Evolutionary conservation across 176 grass and related monocot genomes (phyloP), one percentile per base, ranked within the genome.

Genomic region (Musa schizocarpa): DNA sequence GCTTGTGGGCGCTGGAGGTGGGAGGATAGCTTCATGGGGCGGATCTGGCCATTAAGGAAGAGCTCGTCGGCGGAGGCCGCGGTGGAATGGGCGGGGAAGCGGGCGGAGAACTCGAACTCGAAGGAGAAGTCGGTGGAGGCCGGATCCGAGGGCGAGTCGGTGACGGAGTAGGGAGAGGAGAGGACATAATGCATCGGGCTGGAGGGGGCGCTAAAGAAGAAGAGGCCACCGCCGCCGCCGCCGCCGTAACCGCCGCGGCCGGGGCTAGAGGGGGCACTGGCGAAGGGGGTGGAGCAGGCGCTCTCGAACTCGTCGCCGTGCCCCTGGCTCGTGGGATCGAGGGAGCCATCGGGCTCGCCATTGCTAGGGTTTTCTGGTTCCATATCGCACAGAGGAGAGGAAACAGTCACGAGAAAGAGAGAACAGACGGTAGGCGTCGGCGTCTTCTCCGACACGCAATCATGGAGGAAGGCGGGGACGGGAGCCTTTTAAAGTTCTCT

Each of bases 61-160:
- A 79, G 77, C 68, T 79, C 77, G 12, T 79, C 77, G 67, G 77
- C 77, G 16, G 77, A 61, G 16, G 67, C 77, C 13, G 56, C 74
- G 9, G 77, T 43, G 14, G 77, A 79, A 22, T 17, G 48, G 5
- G 68, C 24, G 21, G 65, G 77, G 66, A 79, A 79, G 27, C 77
- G 77, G n/a, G 77, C 77, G n/a, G 77, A 79, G 77, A 79, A 79
- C 68, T 79, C 77, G 68, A 79, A 79, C 26, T 79, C 77, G 20
- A 56, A 70, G 53, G 66, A 63, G 51, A 23, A 54, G 52, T 56
- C 59, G 62, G 29, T 9, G 54, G 77, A 79, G 20, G 67, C 26
- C 34, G 67, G 68, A 54, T 27, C 54, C 24, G 67, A 61, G 19
- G 77, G 54, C 11, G 68, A 62, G n/a, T 29, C 13, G 11, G n/a